Evolutionary conservation across 2,329 filamentous ascomycete species (phyloP), one percentile per base, ranked within the genome.

Genomic region (Trichoderma hamatum): DNA sequence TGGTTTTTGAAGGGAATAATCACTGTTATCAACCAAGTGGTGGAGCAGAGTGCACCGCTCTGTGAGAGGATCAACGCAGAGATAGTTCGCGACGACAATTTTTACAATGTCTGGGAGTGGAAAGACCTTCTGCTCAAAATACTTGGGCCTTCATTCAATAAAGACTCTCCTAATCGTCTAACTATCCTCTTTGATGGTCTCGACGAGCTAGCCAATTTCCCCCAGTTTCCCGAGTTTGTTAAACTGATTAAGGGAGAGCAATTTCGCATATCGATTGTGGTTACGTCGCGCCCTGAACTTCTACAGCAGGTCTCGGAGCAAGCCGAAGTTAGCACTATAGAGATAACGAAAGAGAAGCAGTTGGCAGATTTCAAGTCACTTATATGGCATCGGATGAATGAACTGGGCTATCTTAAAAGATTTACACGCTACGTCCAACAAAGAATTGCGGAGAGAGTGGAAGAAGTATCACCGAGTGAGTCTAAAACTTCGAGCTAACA

Each of bases 121-220:
- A 55, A 72, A 19, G 70, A 74, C 5, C 54, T 76, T 2, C 26
- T 72, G 16, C 69, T 71, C 6, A 72, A 73, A 16, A 70, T 79
- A 14, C 70, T 78, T 1, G 73, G 64, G 2, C 70, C 71, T 0
- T 72, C 71, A 0, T 78, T 78, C 52, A 52, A 59, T 1, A 66
- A 70, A 14, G 54, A 64, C 6, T 74, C 75, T 0, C 72, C 74
- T 3, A 72, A 72, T 13, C 69, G 69, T 3, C 70, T 78, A 3
- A 74, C 74, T 19, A 21, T 80, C 3, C 69, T 79, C 21, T 70
- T 80, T 3, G 78, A 80, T 51, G 78, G 78, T 1, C 39, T 79
- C 1, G 78, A 80, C 56, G 78, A 80, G 64, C 14, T 62, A 67
- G 10, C 32, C 61, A 5, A 59, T 69, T 9, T 67, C 77, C 5